Evolutionary conservation across 805 yeast species (phyloP).

Genomic region (Gaillardinia entomophila): DNA sequence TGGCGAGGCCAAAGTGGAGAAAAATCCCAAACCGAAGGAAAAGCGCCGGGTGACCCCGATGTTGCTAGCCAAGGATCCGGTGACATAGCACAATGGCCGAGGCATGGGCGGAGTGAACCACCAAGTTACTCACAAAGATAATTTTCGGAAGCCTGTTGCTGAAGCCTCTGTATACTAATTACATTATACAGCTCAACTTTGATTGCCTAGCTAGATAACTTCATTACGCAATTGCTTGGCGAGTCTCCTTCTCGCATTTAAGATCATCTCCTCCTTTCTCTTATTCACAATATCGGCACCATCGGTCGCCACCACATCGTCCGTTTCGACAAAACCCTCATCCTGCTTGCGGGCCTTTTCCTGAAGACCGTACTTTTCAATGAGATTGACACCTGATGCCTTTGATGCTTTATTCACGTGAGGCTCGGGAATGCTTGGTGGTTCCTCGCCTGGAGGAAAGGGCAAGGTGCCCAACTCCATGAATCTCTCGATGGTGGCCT

Average conservation of each 20-base stretch:
- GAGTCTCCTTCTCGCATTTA: slow-evolving; percentile 43
- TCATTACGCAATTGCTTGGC: slow-evolving; percentile 30
- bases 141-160: too few relatives aligned
- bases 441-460: slow-evolving; percentile 33
- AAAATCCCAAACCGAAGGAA: too few relatives aligned
- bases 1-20: too few relatives aligned
- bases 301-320: slow-evolving; percentile 1
- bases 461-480: slow-evolving; percentile 60
- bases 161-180: too few relatives aligned
- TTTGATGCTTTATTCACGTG: neutral
- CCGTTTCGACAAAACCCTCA: slow-evolving; percentile 4
- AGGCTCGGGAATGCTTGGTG: too few relatives aligned
- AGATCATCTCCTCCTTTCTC: slow-evolving; percentile 36
- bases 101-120: too few relatives aligned
- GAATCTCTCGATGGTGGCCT: slow-evolving; percentile 68
- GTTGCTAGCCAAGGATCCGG: too few relatives aligned
- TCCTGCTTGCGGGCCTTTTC: slow-evolving; percentile 11
- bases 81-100: too few relatives aligned
- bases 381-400: slow-evolving; percentile 10
- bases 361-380: slow-evolving; percentile 41
- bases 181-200: too few relatives aligned
- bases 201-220: too few relatives aligned
- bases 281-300: slow-evolving; percentile 12
- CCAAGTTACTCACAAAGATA: too few relatives aligned
- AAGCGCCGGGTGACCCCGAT: too few relatives aligned